Evolutionary conservation across 345 rosid species (phyloP), one percentile per base, ranked within the genome.

Genomic region (Corymbia maculata): DNA sequence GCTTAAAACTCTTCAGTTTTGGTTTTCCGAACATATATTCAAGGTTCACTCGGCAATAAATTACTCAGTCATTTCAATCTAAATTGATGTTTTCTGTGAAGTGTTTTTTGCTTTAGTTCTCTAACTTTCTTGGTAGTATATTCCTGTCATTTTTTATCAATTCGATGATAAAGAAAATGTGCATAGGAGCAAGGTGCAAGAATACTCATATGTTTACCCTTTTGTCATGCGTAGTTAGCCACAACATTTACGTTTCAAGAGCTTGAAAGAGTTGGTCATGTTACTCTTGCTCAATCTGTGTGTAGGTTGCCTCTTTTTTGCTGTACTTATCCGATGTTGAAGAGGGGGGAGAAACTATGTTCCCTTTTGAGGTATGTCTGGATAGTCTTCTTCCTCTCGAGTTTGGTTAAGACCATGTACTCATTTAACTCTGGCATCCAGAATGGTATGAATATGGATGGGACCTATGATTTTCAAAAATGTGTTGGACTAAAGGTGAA

Each of bases 311-410:
- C 36, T 89, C 97, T 80, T 94, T 95, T 91, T 88, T 96, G 90
- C 87, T 95, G 91, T 95, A 95, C 92, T 89, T 96, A 91, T 89
- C 97, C 11, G 92, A 90, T 68, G 95, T 94, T 55, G 93, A 93
- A 91, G 95, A 91, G 90, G 98, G 98, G 86, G 95, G 97, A 80
- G 97, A 95, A 88, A 96, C 97, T 13, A 89, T 92, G 91, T 95
- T 95, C 88, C 97, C 98, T 6, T 91, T 89, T 53, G 97, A 94
- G 98, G 98, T 95, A 92, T 51, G 91, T 36, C 53, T 32, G 70
- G 66, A 47, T 30, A 24, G 17, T 26, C 32, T 68, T 88, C 64
- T 30, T 36, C 70, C 52, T 55, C 51, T 85, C 59, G 50, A 61
- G 88, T 53, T n/a, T 19, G 64, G 21, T 79, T 86, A 49, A 36